Evolutionary conservation across 2,329 filamentous ascomycete species (phyloP).

Genomic region (Colletotrichum echinochloae): DNA sequence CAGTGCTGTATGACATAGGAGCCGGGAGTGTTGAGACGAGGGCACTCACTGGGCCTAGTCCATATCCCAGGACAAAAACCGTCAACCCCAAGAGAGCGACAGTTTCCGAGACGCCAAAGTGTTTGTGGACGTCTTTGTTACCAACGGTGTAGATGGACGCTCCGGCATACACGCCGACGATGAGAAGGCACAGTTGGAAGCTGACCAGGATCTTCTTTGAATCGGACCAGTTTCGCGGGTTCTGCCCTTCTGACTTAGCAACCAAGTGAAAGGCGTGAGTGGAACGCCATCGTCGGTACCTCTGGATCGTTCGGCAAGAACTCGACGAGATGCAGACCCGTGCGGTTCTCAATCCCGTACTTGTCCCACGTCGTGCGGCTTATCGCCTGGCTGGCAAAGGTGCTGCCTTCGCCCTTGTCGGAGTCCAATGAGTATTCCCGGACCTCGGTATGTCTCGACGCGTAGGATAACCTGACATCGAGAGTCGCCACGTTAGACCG

Average conservation of each 20-base stretch:
- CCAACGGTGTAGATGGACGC: conserved; percentile 81
- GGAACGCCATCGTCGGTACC: not conserved
- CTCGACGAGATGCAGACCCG: conserved; percentile 26
- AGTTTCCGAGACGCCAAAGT: conserved; percentile 77
- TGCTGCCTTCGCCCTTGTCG: not conserved
- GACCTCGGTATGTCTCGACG: conserved; percentile 14
- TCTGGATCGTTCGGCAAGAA: conserved; percentile 37
- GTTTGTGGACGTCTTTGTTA: conserved; percentile 69
- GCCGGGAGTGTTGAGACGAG: not conserved
- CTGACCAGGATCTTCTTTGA: conserved; percentile 72
- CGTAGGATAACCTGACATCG: not conserved
- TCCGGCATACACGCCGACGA: conserved; percentile 31
- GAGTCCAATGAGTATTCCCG: conserved; percentile 1
- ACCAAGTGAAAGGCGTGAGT: not conserved
- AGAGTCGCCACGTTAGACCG: not conserved
- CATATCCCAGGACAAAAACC: conserved; percentile 84
- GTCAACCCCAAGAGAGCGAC: conserved; percentile 79
- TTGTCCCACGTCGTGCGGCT: conserved; percentile 26
- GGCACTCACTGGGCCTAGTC: conserved; percentile 64
- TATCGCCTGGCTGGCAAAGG: conserved; percentile 11
- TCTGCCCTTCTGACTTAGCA: conserved; percentile 55
- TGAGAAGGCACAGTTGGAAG: conserved; percentile 62
- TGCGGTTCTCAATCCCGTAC: conserved; percentile 2
- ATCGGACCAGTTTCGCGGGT: conserved; percentile 83
- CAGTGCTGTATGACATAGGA: not conserved